Evolutionary conservation across 805 yeast genomes (phyloP).

Genomic region (Hanseniaspora thailandica): DNA sequence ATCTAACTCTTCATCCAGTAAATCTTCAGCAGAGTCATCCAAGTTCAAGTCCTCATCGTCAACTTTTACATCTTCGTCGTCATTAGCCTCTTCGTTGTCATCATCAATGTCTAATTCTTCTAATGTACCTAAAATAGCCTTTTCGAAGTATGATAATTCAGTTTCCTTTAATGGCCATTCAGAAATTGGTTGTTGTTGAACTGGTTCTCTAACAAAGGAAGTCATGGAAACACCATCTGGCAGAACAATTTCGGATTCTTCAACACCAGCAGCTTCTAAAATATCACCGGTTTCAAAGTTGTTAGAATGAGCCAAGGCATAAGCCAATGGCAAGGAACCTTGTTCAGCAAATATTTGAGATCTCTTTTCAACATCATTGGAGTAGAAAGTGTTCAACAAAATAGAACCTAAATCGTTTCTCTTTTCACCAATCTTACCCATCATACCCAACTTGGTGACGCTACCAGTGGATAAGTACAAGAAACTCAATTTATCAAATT

Average conservation of each 20-base stretch:
- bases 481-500: slow-evolving; percentile 82
- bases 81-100: slow-evolving; percentile 24
- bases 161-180: slow-evolving; percentile 80
- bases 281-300: slow-evolving; percentile 70
- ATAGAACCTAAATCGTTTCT: slow-evolving; percentile 71
- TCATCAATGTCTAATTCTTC: slow-evolving; percentile 48
- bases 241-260: slow-evolving; percentile 50
- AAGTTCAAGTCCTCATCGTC: slow-evolving; percentile 35
- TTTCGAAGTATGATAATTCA: slow-evolving; percentile 70
- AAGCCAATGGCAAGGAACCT: slow-evolving; percentile 81
- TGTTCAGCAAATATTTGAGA: slow-evolving; percentile 60
- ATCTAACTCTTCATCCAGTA: slow-evolving; percentile 68
- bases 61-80: slow-evolving; percentile 29
- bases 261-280: slow-evolving; percentile 56
- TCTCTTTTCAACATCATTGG: slow-evolving; percentile 63
- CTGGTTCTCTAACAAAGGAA: slow-evolving; percentile 38
- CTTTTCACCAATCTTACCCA: slow-evolving; percentile 81
- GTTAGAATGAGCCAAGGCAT: slow-evolving; percentile 78
- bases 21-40: slow-evolving; percentile 68
- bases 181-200: slow-evolving; percentile 33
- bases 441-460: slow-evolving; percentile 55
- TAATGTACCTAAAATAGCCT: slow-evolving; percentile 66
- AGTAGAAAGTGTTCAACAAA: slow-evolving; percentile 70
- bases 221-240: slow-evolving; percentile 40
- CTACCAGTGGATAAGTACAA: slow-evolving; percentile 80